Evolutionary conservation across 2,329 filamentous ascomycete species (phyloP), one percentile per base, ranked within the genome.

Genomic region (Huntiella decipiens): DNA sequence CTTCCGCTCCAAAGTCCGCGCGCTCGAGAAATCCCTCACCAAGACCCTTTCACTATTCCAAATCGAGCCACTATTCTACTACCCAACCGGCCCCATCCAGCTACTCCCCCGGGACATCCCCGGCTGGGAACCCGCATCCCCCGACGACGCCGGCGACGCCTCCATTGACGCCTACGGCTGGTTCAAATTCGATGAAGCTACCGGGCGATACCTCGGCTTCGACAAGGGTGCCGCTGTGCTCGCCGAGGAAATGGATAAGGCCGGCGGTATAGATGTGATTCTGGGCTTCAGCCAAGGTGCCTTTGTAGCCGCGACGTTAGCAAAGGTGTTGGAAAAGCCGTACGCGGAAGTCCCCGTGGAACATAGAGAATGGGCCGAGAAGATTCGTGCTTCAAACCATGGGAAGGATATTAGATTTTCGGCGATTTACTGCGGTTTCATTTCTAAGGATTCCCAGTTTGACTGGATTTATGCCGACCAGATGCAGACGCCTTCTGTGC

Each of bases 1-100:
- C 52, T 95, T 95, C 72, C 79, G 76, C 58, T 74, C 79, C 60
- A 95, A 95, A 66, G 92, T 84, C 39, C 82, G 85, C 60, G 84
- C 84, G 8, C 68, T 95, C 1, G 76, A 86, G 55, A 94, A 95
- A 61, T 67, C 79, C 45, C 71, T 95, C 48, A 61, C 67, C 50
- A 94, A 93, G 57, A 65, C 74, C 22, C 80, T 95, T 52, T 61
- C 70, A 2, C 70, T 77, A 38, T 63, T 71, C 46, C 65, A 66
- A 53, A 58, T 73, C 54, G 67, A 58, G 45, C 70, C 66, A 52
- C 66, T 60, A 3, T 67, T 84, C 45, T 61, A 75, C 56, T 86
- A 82, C 62, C 79, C 80, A 4, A 83, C 79, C 0, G 82, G 61
- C 0, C 82, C 82, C 3, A 67, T 73, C 56, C 70, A 66, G 3